phyloP scores from a whole-genome alignment of 495 filamentous ascomycete species.

The Tuber umbilicatum region DNA sequence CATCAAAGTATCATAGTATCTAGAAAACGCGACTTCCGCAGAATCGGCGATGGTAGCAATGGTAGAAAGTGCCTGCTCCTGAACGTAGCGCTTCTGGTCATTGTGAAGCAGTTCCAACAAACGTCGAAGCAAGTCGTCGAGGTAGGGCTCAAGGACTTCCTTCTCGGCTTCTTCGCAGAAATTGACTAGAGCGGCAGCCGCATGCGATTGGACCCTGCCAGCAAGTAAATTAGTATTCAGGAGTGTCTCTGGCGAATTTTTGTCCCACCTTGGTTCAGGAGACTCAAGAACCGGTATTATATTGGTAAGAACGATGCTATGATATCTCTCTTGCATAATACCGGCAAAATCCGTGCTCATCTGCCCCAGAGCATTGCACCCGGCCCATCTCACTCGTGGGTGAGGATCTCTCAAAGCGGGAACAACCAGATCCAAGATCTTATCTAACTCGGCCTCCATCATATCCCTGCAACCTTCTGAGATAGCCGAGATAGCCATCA shows the following conservation, averaged over 20 bases:
- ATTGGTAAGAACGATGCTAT: slow-evolving; percentile 71
- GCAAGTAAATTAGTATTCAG: slow-evolving; percentile 17
- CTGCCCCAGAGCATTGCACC: slow-evolving; percentile 97
- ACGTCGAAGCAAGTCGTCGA: slow-evolving; percentile 75
- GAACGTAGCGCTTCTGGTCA: slow-evolving; percentile 80
- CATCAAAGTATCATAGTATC: slow-evolving; percentile 94
- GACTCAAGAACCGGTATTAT: slow-evolving; percentile 91
- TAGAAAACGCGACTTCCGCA: slow-evolving; percentile 87
- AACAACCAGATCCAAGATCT: slow-evolving; percentile 87
- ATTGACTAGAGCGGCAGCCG: slow-evolving; percentile 94
- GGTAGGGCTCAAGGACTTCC: slow-evolving; percentile 82
- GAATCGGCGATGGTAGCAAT: slow-evolving; percentile 99
- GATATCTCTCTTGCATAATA: slow-evolving; percentile 96
- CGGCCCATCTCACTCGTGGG: slow-evolving; percentile 92
- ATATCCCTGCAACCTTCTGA: slow-evolving; percentile 94
- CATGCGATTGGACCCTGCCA: slow-evolving; percentile 80
- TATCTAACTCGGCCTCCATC: slow-evolving; percentile 89
- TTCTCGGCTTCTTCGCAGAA: slow-evolving; percentile 99
- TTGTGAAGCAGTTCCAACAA: slow-evolving; percentile 79
- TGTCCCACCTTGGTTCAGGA: slow-evolving; percentile 58
- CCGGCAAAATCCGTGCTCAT: slow-evolving; percentile 99
- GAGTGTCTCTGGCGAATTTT: neutral
- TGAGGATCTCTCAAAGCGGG: slow-evolving; percentile 88
- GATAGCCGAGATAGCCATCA: slow-evolving; percentile 99
- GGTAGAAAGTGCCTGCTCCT: slow-evolving; percentile 95